These are phyloP conservation scores for Dictyostelium citrinum DNA, from an alignment of 78 protist species.

Conservation along the genomic window DNA sequence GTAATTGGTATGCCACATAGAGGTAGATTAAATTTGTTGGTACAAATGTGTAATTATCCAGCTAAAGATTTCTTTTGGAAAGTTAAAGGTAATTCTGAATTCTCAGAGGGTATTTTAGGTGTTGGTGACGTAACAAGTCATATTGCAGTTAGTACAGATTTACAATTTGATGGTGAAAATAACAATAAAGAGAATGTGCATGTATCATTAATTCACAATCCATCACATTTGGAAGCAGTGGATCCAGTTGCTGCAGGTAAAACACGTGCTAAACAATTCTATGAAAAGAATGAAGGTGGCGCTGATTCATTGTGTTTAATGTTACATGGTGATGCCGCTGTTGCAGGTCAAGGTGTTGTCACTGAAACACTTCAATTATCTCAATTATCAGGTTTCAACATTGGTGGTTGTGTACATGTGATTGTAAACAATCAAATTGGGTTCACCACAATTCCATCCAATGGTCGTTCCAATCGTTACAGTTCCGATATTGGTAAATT, in stretches of 20 bases:
- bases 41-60: slow-evolving; percentile 58
- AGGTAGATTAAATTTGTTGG: slow-evolving; percentile 89
- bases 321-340: slow-evolving; percentile 97
- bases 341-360: slow-evolving; percentile 96
- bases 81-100: slow-evolving; percentile 67
- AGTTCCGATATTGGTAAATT: slow-evolving; percentile 85
- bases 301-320: slow-evolving; percentile 46
- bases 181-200: slow-evolving; percentile 17
- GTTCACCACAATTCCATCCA: slow-evolving; percentile 83
- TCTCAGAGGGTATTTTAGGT: slow-evolving; percentile 67
- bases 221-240: slow-evolving; percentile 96
- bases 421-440: slow-evolving; percentile 96
- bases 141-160: slow-evolving; percentile 76
- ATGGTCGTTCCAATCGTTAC: slow-evolving; percentile 84
- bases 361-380: slow-evolving; percentile 87
- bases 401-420: slow-evolving; percentile 91
- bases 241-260: slow-evolving; percentile 95
- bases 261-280: slow-evolving; percentile 87
- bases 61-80: slow-evolving; percentile 73
- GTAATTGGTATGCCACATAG: slow-evolving; percentile 96
- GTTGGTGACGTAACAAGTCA: slow-evolving; percentile 96
- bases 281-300: neutral
- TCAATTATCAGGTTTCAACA: slow-evolving; percentile 81
- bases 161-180: neutral
- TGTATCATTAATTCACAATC: slow-evolving; percentile 92